Evolutionary conservation across 768 basidiomycete genomes (phyloP), one percentile per base, ranked within the genome.

Genomic region (Mycena galopus): DNA sequence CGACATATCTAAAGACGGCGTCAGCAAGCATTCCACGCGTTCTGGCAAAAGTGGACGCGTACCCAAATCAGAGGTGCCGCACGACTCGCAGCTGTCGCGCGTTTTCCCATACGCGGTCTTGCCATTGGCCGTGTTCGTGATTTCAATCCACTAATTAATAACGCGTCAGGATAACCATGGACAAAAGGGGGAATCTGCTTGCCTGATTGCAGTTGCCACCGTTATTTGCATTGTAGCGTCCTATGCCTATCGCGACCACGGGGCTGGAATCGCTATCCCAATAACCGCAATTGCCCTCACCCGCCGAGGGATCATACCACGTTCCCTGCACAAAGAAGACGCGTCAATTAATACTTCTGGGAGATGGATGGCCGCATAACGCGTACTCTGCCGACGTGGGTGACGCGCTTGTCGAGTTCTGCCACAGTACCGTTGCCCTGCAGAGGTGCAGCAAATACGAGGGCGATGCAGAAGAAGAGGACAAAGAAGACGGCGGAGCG

Each of bases 171-270:
- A 57, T 10, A 37, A 37, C n/a, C 12, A 29, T 17, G n/a, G 8
- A 21, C 3, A 25, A 12, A 51, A 57, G 37, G n/a, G 33, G 56
- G 6, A 32, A n/a, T 37, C 2, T 27, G 78, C 87, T 50, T 75
- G 91, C 93, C 84, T 90, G 88, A 72, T 85, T 85, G 79, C 93
- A 94, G 81, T 90, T 88, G 14, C 71, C 79, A 47, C 90, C 92
- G 10, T 78, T 72, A 61, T 87, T 87, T 16, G 77, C 75, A 72
- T 86, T 85, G 77, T 90, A 94, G 29, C 89, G 87, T 1, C 77
- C 44, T 30, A 86, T 81, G 19, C 90, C 85, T 74, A 94, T 86
- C 17, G 93, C 93, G 56, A 94, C 86, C 69, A 94, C 89, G 73
- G 82, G 78, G 75, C 91, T 87, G 62, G 75, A 86, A 78, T 88